Evolutionary conservation across 345 rosid species (phyloP), one percentile per base, ranked within the genome.

Genomic region (Clausena lansium): DNA sequence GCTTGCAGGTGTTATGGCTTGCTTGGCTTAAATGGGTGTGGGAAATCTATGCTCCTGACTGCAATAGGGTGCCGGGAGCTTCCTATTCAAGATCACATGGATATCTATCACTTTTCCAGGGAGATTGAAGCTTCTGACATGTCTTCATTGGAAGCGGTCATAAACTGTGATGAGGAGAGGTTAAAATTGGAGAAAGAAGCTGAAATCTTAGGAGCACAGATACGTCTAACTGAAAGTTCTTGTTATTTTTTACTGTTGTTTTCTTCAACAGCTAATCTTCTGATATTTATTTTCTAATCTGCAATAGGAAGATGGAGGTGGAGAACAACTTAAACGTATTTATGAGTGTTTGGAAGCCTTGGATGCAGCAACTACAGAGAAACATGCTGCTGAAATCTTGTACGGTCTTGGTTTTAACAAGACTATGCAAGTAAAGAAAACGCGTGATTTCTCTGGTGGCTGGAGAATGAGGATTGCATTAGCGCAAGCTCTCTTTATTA

Each of bases 381-480:
- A 97, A 77, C 97, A 98, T 67, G 99, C 99, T 82, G 97, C 99
- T 62, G 98, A 97, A 79, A 97, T 97, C 71, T 85, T 97, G 69
- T 91, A 71, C 86, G 99, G 99, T 78, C 98, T 97, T 83, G 99
- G 99, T 77, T 97, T 97, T 57, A 71, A 88, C 81, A 97, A 94
- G 89, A 79, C 77, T 80, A 97, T 94, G 99, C 99, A 97, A 79
- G 90, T 87, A 14, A 91, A 93, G 94, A 94, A 97, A 77, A 89
- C 99, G 0, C 82, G 87, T 59, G 99, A 97, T 80, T 97, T 97
- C 62, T 97, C 99, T 80, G 99, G 98, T 90, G 98, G 99, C 15
- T 97, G 99, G 99, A 94, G 98, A 76, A 97, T 97, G 99, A 91
- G 99, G 85, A 97, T 97, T 83, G 99, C 99, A 2, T 84, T 97